Base-by-base conservation (phyloP, 2,329 filamentous ascomycete species). In the Fusarium hainanense region DNA sequence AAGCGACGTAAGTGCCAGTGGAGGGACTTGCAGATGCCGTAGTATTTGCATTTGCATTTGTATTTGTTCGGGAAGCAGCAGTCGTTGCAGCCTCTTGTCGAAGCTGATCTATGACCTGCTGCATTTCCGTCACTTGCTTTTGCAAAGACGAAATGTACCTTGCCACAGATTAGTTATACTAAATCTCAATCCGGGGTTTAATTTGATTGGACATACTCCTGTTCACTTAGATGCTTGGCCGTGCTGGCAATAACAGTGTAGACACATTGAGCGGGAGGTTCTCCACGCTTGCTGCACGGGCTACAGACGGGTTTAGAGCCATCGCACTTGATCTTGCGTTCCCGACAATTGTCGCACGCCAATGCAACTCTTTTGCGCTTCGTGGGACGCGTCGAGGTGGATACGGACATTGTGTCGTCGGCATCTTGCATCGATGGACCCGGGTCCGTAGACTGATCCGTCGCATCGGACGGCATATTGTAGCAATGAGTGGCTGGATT, bases 261-360 rank as follows among this genome's bases (percentile, higher is more conserved):
- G 7, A 37, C 21, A 4, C 60, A 63, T 0, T 23, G 8, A 12
- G 7, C 3, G 2, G 14, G 2, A 1, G n/a, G 42, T 16, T 55
- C 57, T 20, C 58, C 58, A 13, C 42, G 34, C 23, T 63, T 63
- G 1, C 25, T 47, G 11, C 60, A 63, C 13, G 58, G 60, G 7
- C 28, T 63, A 20, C 60, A 63, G 0, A 63, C 9, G 2, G 60
- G 60, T 2, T 63, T 63, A 1, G 42, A 42, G 5, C 60, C 58
- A 13, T 63, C 60, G 13, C 60, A 63, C 2, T 55, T 62, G 42
- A 63, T 37, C 3, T 63, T 63, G 4, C 60, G 58, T 1, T 63
- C 60, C 3, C 60, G 58, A 18, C 60, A 63, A 4, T 16, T 48
- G 4, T 63, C 60, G 6, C 60, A 63, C 12, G 60, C 60, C 41